Evolutionary conservation across 768 basidiomycete genomes (phyloP), one percentile per base, ranked within the genome.

Genomic region (Lactarius sanguifluus): DNA sequence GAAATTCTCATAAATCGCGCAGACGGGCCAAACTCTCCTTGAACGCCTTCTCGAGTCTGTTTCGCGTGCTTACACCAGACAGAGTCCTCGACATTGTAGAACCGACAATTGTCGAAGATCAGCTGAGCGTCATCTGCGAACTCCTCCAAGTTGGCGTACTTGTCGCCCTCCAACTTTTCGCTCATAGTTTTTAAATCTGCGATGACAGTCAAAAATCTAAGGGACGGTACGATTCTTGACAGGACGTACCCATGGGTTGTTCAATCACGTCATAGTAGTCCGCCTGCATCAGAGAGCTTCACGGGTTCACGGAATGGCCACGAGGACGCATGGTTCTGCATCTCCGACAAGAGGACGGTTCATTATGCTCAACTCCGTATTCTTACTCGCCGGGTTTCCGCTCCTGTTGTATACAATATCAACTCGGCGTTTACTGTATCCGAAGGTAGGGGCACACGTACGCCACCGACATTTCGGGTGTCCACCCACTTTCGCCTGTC

Each of bases 261-360:
- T 87, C 88, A 74, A 98, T 88, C 57, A 95, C 85, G 25, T 93
- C 89, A 76, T 93, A 91, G 72, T 99, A 99, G 74, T 98, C 96
- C 7, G 82, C 76, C 7, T n/a, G 96, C 96, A 66, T 94, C 90
- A 7, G 85, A 85, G 2, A 76, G 79, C 70, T 89, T 87, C 54
- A 98, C 96, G 3, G 97, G 94, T 61, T 81, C 75, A 36, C 81
- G 78, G 78, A 98, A 99, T 7, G 97, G 86, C 96, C 97, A 99
- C 1, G 91, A 85, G 47, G 85, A 83, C 10, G 89, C 82, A 73
- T 95, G 90, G 34, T 81, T 83, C 74, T 90, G 86, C 62, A 98
- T 77, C 59, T 94, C 92, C 43, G 85, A 85, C 38, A 98, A 79
- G 10, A 94, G 82, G 52, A n/a, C 87, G 86, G 72, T 90, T 85